These are phyloP conservation scores for Petunia axillaris DNA, from an alignment of 257 asterid species.

Conservation along the genomic window DNA sequence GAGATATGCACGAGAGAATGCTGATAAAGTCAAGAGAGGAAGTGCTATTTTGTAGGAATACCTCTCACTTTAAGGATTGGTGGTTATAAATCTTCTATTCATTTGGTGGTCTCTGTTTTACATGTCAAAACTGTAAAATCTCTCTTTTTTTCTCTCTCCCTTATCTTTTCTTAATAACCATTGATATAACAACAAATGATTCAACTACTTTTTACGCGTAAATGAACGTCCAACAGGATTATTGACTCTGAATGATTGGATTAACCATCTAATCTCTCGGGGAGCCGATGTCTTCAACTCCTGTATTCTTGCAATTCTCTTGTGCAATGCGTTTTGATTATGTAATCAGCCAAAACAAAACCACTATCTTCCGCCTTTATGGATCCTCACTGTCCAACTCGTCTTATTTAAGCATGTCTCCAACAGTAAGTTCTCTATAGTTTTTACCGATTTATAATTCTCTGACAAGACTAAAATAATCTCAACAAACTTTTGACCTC, in stretches of 20 bases:
- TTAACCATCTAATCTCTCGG: background rate
- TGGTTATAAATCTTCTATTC: slow-evolving; percentile 47
- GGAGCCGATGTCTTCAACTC: background rate
- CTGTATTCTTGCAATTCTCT: background rate
- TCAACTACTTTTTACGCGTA: slow-evolving; percentile 25
- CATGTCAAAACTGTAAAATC: background rate
- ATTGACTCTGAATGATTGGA: background rate
- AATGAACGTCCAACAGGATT: background rate
- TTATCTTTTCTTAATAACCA: background rate
- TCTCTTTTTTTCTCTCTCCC: background rate
- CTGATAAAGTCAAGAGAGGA: slow-evolving; percentile 52
- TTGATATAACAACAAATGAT: slow-evolving; percentile 1
- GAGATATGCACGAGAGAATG: slow-evolving; percentile 31
- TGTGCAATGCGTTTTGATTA: background rate
- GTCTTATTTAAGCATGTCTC: background rate
- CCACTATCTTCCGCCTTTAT: background rate
- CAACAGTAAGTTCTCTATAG: background rate
- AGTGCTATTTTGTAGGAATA: slow-evolving; percentile 54
- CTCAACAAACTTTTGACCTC: background rate
- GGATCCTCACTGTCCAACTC: background rate
- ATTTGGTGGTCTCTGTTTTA: slow-evolving; percentile 52
- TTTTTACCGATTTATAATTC: background rate
- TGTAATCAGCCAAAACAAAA: background rate
- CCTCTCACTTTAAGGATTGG: slow-evolving; percentile 50
- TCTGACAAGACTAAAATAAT: background rate